Conservation (phyloP, 805 yeast species). For the Starmera quercuum region DNA sequence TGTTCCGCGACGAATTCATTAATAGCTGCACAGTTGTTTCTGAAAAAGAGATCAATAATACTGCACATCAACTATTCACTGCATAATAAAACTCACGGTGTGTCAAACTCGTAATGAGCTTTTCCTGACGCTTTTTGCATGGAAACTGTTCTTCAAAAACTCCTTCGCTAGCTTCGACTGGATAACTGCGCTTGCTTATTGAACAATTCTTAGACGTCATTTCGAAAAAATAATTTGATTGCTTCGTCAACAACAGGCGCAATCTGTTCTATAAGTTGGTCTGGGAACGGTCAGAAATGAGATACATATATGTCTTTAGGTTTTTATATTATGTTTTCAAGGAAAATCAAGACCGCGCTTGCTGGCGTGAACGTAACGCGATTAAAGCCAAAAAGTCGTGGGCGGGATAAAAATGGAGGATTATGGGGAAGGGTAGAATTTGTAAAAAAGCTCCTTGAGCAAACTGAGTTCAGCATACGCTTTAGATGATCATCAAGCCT, state of each 20-base stretch:
- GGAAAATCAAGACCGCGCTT: too few relatives aligned
- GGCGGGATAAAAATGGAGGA: too few relatives aligned
- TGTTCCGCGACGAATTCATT: not conserved
- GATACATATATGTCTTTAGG: not conserved
- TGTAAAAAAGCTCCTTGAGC: too few relatives aligned
- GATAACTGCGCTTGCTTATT: not conserved
- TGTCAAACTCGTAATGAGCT: constrained; percentile 2
- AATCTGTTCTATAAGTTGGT: not conserved
- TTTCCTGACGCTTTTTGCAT: constrained; percentile 4
- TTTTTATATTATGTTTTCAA: too few relatives aligned
- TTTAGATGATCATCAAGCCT: too few relatives aligned
- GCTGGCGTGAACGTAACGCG: too few relatives aligned
- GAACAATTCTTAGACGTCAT: not conserved
- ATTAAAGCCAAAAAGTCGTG: too few relatives aligned
- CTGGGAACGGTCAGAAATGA: not conserved
- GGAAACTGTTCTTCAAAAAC: not conserved
- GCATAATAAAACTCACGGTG: constrained; percentile 3
- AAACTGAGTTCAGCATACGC: too few relatives aligned
- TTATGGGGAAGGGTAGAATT: too few relatives aligned
- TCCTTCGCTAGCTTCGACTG: not conserved
- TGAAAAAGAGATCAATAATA: not conserved
- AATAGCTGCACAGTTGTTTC: constrained; percentile 6
- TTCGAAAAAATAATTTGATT: not conserved
- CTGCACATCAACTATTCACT: too few relatives aligned
- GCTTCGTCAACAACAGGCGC: not conserved